phyloP scores from a whole-genome alignment of 108 stramenopile species.

The Nitzschia sp. region DNA sequence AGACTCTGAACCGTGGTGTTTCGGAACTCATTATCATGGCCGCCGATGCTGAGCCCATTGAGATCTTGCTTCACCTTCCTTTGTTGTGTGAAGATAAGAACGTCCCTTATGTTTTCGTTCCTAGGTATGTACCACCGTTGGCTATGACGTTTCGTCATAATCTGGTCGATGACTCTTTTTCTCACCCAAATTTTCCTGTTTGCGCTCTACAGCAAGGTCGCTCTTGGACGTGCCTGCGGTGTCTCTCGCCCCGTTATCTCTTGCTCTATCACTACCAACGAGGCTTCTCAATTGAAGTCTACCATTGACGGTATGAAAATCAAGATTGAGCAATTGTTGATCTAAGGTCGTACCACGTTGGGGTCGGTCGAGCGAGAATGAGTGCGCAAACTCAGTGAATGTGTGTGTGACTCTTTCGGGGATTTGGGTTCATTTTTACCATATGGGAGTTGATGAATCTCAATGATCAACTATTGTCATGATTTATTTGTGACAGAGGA shows the following conservation, averaged over 20 bases:
- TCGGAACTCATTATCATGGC: constrained; percentile 98
- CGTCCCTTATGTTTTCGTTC: constrained; percentile 99
- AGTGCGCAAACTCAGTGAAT: neutral
- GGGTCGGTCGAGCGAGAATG: constrained; percentile 19
- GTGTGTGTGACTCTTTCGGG: constrained; percentile 47
- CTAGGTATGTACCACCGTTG: constrained; percentile 58
- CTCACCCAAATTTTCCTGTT: neutral
- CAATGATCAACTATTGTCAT: constrained; percentile 51
- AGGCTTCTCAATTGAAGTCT: constrained; percentile 95
- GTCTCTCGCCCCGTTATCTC: constrained; percentile 98
- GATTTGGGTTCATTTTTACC: constrained; percentile 46
- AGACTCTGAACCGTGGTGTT: constrained; percentile 98
- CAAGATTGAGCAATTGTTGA: constrained; percentile 98
- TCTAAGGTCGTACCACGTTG: constrained; percentile 60
- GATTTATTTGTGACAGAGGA: constrained; percentile 18
- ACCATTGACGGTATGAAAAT: constrained; percentile 96
- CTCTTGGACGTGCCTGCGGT: constrained; percentile 98
- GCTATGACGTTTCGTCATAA: neutral
- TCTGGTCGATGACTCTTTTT: neutral
- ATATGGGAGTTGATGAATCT: constrained; percentile 76
- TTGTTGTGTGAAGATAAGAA: constrained; percentile 99
- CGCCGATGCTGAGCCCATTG: constrained; percentile 99
- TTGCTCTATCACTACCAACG: constrained; percentile 95
- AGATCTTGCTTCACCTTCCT: constrained; percentile 98
- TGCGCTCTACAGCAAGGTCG: constrained; percentile 83